Conservation (phyloP, 805 yeast genomes). For the Lipomyces sp. region DNA sequence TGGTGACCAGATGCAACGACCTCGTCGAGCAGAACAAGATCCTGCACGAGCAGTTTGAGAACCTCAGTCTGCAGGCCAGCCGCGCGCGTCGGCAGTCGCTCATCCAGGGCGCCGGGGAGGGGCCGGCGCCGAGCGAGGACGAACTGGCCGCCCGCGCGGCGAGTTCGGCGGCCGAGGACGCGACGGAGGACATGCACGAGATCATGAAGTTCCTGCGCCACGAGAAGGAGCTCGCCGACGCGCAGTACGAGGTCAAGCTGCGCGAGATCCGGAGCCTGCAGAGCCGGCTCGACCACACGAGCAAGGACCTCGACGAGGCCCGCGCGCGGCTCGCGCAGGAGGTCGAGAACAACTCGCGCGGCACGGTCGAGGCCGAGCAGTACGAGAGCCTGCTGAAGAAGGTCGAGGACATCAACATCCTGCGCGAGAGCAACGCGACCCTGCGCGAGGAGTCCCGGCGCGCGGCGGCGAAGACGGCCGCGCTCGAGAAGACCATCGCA, state of each 20-base stretch:
- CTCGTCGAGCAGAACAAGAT: constrained; percentile 65
- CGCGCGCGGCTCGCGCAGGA: constrained; percentile 48
- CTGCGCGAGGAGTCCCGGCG: constrained; percentile 52
- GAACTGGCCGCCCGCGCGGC: neutral
- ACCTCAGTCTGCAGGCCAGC: constrained; percentile 29
- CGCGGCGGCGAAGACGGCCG: constrained; percentile 36
- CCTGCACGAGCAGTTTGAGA: constrained; percentile 65
- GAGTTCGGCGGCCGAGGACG: constrained; percentile 10
- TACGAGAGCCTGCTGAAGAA: constrained; percentile 51
- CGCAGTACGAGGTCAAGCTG: constrained; percentile 50
- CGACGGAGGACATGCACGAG: constrained; percentile 43
- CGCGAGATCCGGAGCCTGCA: constrained; percentile 56
- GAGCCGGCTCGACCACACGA: constrained; percentile 48
- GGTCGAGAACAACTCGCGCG: constrained; percentile 12
- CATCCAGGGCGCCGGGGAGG: constrained; percentile 4
- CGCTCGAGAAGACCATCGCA: constrained; percentile 44
- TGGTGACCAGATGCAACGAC: constrained; percentile 43
- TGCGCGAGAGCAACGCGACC: constrained; percentile 66
- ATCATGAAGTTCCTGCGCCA: constrained; percentile 62
- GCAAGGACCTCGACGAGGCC: constrained; percentile 51
- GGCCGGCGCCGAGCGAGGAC: neutral
- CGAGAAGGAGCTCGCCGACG: constrained; percentile 68
- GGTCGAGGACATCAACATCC: constrained; percentile 57
- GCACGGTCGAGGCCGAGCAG: constrained; percentile 34
- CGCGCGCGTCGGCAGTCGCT: constrained; percentile 13